These are phyloP conservation scores for Arthrobotrys sphaeroides DNA, from an alignment of 2,329 filamentous ascomycete species.

Conservation along the genomic window DNA sequence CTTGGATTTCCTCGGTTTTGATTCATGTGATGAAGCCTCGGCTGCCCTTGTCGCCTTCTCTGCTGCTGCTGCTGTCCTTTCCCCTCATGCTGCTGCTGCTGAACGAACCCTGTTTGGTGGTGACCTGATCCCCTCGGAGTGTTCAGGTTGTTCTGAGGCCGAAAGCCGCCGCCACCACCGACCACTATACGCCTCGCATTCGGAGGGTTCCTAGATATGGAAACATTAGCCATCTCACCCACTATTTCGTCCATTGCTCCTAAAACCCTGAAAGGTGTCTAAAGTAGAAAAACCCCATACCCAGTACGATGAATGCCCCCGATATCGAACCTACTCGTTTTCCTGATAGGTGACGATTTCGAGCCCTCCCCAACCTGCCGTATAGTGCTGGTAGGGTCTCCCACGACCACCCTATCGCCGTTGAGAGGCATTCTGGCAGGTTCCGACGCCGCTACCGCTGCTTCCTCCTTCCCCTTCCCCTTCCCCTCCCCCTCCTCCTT, in stretches of 20 bases:
- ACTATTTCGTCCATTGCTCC: no score
- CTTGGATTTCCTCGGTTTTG: not conserved
- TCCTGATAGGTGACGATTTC: slow-evolving; percentile 16
- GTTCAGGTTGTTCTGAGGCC: slow-evolving; percentile 22
- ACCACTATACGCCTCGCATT: slow-evolving; percentile 10
- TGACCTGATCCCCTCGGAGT: not conserved
- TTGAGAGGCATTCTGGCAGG: slow-evolving; percentile 26
- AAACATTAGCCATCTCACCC: not conserved
- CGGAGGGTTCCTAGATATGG: slow-evolving; percentile 22
- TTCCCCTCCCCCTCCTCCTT: no score
- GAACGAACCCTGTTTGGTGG: not conserved
- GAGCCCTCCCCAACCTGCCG: not conserved
- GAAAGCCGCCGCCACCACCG: not conserved
- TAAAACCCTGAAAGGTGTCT: no score
- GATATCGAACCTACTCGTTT: not conserved
- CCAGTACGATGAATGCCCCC: slow-evolving; percentile 10
- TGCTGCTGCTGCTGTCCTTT: not conserved
- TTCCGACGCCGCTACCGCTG: no score
- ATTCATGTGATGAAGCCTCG: not conserved
- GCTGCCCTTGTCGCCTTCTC: not conserved
- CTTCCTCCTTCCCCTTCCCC: no score
- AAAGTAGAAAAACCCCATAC: slow-evolving; percentile 2
- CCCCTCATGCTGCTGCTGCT: not conserved
- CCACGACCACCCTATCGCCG: slow-evolving; percentile 25
- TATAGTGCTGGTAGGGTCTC: not conserved